phyloP scores from a whole-genome alignment of 192 early-diverging fungal species.

The Physocladia obscura region DNA sequence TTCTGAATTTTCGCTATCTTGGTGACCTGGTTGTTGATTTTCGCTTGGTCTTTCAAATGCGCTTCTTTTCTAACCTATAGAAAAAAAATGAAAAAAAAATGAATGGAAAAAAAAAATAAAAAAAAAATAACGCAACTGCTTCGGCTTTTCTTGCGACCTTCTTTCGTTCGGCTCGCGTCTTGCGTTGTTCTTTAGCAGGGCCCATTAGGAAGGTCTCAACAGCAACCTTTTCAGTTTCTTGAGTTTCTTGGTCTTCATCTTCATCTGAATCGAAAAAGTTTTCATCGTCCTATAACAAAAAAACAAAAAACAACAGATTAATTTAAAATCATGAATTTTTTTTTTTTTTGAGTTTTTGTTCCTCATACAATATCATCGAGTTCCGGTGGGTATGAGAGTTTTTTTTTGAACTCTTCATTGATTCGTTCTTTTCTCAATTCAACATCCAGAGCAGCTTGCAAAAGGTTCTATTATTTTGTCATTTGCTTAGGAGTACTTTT shows the following conservation, averaged over 20 bases:
- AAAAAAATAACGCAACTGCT: neutral
- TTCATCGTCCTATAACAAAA: conserved; percentile 40
- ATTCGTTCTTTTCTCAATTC: conserved; percentile 41
- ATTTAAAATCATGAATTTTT: too few relatives aligned
- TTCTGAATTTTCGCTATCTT: neutral
- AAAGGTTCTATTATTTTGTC: conserved; percentile 33
- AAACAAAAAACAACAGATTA: neutral
- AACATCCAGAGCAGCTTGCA: conserved; percentile 46
- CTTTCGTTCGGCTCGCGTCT: conserved; percentile 24
- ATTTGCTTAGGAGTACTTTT: too few relatives aligned
- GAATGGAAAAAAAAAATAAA: neutral
- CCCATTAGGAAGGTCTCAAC: too few relatives aligned
- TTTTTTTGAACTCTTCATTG: conserved; percentile 26
- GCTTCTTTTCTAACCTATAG: conserved; percentile 16
- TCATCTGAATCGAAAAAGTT: conserved; percentile 43
- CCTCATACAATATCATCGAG: conserved; percentile 40
- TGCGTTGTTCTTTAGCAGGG: too few relatives aligned
- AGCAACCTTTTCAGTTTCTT: too few relatives aligned
- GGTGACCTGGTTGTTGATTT: conserved; percentile 29
- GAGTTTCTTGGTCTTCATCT: conserved; percentile 32
- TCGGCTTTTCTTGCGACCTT: conserved; percentile 38
- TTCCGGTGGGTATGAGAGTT: conserved; percentile 51
- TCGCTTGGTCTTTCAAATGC: conserved; percentile 6
- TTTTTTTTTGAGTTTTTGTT: too few relatives aligned
- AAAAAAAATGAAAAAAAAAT: neutral